Percentiles rank a stretch among this genome's conserved stretches.
These are phyloP conservation scores for Kuraishia piskuri DNA, from an alignment of 805 yeast genomes.

Conservation along the genomic window DNA sequence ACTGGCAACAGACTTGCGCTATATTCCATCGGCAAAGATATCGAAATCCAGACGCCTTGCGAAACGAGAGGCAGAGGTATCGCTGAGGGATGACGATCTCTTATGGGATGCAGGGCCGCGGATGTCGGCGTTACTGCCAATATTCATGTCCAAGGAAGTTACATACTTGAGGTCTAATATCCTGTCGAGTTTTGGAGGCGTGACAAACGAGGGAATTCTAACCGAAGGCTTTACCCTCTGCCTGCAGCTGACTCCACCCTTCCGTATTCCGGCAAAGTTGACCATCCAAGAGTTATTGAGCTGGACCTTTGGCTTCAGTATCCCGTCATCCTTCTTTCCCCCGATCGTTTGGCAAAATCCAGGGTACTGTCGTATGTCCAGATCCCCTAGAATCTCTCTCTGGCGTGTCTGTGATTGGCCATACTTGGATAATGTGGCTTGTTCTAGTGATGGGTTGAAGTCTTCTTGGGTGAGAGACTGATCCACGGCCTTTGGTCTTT, in stretches of 20 bases:
- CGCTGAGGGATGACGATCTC: neutral
- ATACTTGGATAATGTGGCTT: neutral
- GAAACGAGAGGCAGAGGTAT: neutral
- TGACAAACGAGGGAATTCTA: slow-evolving; percentile 2
- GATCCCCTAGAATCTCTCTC: slow-evolving; percentile 6
- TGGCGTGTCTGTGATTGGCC: neutral
- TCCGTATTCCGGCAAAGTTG: neutral
- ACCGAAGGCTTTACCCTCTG: neutral
- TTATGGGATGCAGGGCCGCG: neutral
- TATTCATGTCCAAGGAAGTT: neutral
- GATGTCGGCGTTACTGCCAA: neutral
- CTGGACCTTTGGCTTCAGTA: neutral
- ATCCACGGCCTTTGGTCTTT: neutral
- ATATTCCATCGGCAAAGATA: neutral
- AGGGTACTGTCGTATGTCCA: slow-evolving; percentile 6
- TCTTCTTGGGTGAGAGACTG: neutral
- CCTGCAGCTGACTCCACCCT: neutral
- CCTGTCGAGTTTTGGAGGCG: slow-evolving; percentile 3
- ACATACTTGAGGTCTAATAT: neutral
- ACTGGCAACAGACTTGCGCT: neutral
- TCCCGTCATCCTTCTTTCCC: neutral
- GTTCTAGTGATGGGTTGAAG: neutral
- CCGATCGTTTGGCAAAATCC: slow-evolving; percentile 6
- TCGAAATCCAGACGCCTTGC: neutral
- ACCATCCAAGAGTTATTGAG: slow-evolving; percentile 3